phyloP scores from a whole-genome alignment of 305 asterid species.

The Fraxinus floribunda region DNA sequence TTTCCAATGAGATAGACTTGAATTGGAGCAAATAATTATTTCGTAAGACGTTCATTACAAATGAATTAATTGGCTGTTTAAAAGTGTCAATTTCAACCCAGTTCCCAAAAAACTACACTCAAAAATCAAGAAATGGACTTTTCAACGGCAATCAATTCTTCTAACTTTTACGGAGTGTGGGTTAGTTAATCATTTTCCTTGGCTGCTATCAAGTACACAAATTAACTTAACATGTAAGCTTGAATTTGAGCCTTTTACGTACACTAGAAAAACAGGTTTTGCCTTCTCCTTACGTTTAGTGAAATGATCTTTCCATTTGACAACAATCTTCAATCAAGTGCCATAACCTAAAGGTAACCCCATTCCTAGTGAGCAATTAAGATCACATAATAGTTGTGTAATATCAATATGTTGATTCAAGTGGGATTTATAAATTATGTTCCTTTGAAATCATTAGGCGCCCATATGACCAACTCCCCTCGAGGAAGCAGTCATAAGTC shows the following conservation, averaged over 20 bases:
- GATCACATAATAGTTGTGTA: not conserved
- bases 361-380: not conserved
- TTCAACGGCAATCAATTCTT: not conserved
- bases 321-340: not conserved
- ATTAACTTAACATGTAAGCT: not conserved
- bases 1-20: not conserved
- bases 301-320: not conserved
- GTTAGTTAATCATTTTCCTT: constrained; percentile 1
- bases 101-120: not conserved
- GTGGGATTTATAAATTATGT: not conserved
- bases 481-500: not conserved
- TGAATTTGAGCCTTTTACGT: not conserved
- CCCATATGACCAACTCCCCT: not conserved
- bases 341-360: not conserved
- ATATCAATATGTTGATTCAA: not conserved
- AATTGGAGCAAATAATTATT: no score
- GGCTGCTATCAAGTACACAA: not conserved
- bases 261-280: not conserved
- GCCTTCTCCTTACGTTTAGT: constrained; percentile 5
- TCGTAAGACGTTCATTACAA: not conserved
- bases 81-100: not conserved
- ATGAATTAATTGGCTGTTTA: not conserved
- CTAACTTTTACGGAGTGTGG: not conserved
- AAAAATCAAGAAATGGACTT: not conserved
- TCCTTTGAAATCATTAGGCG: not conserved